Conservation (phyloP, 192 early-diverging fungal genomes). For the Backusella tarrabulga region DNA sequence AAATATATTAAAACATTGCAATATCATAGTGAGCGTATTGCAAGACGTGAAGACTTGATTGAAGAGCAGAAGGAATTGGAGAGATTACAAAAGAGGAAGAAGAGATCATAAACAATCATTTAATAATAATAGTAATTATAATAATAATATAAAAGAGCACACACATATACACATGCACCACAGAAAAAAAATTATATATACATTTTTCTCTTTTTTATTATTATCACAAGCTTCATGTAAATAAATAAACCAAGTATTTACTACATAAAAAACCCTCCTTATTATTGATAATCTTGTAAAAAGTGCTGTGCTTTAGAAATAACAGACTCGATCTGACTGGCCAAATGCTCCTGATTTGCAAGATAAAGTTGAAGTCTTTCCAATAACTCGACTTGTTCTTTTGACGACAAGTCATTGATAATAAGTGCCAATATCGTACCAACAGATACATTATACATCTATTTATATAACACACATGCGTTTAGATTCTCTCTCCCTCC, state of each 20-base stretch:
- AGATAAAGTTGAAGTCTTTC: conserved; percentile 32
- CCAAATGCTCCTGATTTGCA: conserved; percentile 25
- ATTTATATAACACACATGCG: neutral
- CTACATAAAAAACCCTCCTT: neutral
- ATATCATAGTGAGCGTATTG: conserved; percentile 26
- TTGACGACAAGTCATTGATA: conserved; percentile 27
- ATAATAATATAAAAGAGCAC: neutral
- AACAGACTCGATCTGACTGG: neutral
- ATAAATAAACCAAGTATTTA: neutral
- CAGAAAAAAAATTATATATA: neutral
- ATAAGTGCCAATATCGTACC: conserved; percentile 26
- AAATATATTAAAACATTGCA: neutral
- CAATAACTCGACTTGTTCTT: conserved; percentile 32
- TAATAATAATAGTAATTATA: neutral
- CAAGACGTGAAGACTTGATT: conserved; percentile 29
- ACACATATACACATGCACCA: neutral
- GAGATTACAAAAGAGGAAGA: conserved; percentile 24
- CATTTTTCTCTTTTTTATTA: neutral
- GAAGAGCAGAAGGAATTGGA: conserved; percentile 38
- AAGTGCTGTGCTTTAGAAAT: conserved; percentile 7
- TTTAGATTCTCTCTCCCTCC: neutral
- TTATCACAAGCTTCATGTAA: neutral
- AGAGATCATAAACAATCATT: neutral
- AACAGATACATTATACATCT: conserved; percentile 37
- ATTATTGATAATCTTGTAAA: neutral